Percentiles rank a stretch among this genome's conserved stretches.
phyloP scores from a whole-genome alignment of 768 basidiomycete genomes.

The Tulasnella sp. region DNA sequence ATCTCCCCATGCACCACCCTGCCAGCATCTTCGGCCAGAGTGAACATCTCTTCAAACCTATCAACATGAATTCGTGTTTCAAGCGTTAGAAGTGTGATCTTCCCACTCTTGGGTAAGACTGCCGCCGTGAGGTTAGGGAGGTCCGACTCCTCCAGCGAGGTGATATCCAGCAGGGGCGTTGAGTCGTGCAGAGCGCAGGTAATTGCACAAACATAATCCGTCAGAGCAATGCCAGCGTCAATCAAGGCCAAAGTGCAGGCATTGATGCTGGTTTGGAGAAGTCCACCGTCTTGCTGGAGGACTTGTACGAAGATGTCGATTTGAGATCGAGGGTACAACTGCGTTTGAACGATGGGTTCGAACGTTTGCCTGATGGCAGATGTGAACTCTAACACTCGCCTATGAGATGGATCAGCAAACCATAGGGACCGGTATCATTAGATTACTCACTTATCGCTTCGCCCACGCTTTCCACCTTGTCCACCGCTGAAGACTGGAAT shows the following conservation, averaged over 20 bases:
- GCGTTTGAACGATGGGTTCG: constrained; percentile 88
- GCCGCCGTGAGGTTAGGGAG: constrained; percentile 86
- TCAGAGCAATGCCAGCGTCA: constrained; percentile 82
- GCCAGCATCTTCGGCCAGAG: constrained; percentile 70
- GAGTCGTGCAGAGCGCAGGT: constrained; percentile 82
- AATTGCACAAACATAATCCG: constrained; percentile 88
- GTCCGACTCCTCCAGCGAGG: constrained; percentile 83
- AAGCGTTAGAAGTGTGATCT: constrained; percentile 84
- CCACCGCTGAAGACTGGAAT: constrained; percentile 84
- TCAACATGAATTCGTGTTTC: constrained; percentile 93
- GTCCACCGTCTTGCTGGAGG: constrained; percentile 84
- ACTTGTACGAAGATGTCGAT: constrained; percentile 94
- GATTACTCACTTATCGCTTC: constrained; percentile 78
- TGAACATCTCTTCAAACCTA: constrained; percentile 84
- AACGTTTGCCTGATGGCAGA: constrained; percentile 89
- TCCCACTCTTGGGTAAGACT: constrained; percentile 78
- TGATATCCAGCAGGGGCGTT: constrained; percentile 80
- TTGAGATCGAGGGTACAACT: constrained; percentile 87
- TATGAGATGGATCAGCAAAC: constrained; percentile 36
- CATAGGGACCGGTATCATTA: constrained; percentile 12
- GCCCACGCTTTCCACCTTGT: constrained; percentile 61
- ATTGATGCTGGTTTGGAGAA: constrained; percentile 89
- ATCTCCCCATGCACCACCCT: constrained; percentile 79
- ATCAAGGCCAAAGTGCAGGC: constrained; percentile 89
- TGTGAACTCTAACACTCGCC: constrained; percentile 83